Conservation (phyloP, 345 rosid species). For the Populus simonii region DNA sequence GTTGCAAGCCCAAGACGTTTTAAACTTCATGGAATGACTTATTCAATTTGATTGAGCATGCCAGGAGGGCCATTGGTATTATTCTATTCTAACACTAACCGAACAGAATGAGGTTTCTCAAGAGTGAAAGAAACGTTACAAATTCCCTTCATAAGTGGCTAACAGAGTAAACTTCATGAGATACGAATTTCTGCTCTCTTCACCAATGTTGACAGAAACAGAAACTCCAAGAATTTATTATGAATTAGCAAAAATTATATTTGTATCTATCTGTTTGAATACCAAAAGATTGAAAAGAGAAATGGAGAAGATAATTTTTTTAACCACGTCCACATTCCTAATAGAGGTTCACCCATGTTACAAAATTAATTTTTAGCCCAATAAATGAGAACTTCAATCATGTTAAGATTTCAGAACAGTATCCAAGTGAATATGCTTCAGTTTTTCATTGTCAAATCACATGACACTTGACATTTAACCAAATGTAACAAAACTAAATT, state of each 20-base stretch:
- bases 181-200: not conserved
- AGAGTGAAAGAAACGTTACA: not conserved
- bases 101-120: not conserved
- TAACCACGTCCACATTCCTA: not conserved
- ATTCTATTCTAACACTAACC: not conserved
- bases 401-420: not conserved
- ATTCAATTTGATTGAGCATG: not conserved
- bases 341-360: not conserved
- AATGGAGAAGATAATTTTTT: not conserved
- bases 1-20: not conserved
- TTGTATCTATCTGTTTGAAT: not conserved
- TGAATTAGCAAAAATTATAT: not conserved
- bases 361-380: not conserved
- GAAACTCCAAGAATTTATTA: not conserved
- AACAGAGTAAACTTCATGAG: not conserved
- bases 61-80: not conserved
- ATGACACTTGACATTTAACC: not conserved
- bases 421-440: not conserved
- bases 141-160: not conserved
- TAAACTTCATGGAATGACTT: not conserved
- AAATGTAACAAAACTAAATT: not conserved
- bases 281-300: not conserved
- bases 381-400: not conserved
- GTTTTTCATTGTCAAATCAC: too few relatives aligned
- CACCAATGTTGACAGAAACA: not conserved